These are phyloP conservation scores for Podaxis sp. DNA, from an alignment of 768 basidiomycete genomes.

Conservation along the genomic window DNA sequence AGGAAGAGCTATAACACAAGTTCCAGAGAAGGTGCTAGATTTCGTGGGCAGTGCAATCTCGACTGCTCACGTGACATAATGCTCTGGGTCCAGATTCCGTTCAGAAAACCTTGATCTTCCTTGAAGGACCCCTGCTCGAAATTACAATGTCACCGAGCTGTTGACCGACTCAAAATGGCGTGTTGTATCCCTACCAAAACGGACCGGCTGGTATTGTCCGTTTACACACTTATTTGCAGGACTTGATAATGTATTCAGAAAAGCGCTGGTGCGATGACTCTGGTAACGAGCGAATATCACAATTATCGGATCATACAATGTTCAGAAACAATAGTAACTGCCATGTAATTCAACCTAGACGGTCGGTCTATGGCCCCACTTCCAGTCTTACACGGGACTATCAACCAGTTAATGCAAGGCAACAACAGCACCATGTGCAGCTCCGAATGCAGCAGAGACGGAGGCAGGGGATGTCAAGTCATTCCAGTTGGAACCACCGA, in stretches of 20 bases:
- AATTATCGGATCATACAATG: neutral
- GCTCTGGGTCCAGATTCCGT: too few species aligned
- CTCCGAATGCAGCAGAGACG: constrained; percentile 5
- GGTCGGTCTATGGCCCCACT: neutral
- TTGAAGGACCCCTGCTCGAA: too few species aligned
- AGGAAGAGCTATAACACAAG: too few species aligned
- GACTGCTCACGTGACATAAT: too few species aligned
- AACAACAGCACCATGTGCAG: neutral
- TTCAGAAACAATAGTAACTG: neutral
- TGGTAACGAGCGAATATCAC: neutral
- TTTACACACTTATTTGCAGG: neutral
- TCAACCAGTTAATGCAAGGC: neutral
- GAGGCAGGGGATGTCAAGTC: constrained; percentile 19
- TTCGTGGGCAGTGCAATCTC: too few species aligned
- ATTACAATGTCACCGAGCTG: too few species aligned
- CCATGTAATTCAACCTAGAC: neutral
- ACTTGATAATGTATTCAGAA: neutral
- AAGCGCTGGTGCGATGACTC: neutral
- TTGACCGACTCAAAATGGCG: too few species aligned
- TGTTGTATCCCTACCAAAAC: neutral
- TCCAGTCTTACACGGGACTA: neutral
- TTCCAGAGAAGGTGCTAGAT: too few species aligned
- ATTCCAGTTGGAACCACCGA: constrained; percentile 41
- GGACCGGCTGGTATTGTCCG: neutral
- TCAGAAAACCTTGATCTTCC: too few species aligned